Evolutionary conservation across 108 stramenopile genomes (phyloP).

Genomic region (Conticribra guillardii): DNA sequence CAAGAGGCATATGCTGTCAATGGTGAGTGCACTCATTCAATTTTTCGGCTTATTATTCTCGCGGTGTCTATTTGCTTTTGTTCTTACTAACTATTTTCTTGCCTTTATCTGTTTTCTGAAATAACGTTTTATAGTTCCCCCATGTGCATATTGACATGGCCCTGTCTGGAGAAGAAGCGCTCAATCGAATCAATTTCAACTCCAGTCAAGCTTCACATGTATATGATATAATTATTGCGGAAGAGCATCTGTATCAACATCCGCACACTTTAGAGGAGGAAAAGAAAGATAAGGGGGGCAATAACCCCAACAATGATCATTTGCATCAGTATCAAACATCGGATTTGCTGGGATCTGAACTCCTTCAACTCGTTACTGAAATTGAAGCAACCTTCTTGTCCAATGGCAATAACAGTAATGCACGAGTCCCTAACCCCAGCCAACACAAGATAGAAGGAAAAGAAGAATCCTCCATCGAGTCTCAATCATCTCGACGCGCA

Average conservation of each 20-base stretch:
- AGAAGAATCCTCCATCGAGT: background rate
- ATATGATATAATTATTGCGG: slow-evolving; percentile 42
- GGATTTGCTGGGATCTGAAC: slow-evolving; percentile 25
- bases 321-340: background rate
- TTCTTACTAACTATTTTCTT: too few relatives aligned
- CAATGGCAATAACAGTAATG: background rate
- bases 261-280: background rate
- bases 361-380: slow-evolving; percentile 15
- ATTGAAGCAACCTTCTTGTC: slow-evolving; percentile 2
- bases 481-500: background rate
- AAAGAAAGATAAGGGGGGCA: background rate
- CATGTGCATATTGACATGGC: slow-evolving; percentile 21
- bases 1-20: slow-evolving; percentile 16
- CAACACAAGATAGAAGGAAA: background rate
- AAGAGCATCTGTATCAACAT: slow-evolving; percentile 10
- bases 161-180: slow-evolving; percentile 28
- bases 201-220: background rate
- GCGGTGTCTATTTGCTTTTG: too few relatives aligned
- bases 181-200: slow-evolving; percentile 7
- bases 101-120: too few relatives aligned
- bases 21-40: too few relatives aligned
- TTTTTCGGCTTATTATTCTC: too few relatives aligned
- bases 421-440: background rate
- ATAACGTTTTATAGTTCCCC: too few relatives aligned
- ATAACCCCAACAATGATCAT: background rate